Evolutionary conservation across 345 rosid genomes (phyloP), one percentile per base, ranked within the genome.

Genomic region (Camelina laxa): DNA sequence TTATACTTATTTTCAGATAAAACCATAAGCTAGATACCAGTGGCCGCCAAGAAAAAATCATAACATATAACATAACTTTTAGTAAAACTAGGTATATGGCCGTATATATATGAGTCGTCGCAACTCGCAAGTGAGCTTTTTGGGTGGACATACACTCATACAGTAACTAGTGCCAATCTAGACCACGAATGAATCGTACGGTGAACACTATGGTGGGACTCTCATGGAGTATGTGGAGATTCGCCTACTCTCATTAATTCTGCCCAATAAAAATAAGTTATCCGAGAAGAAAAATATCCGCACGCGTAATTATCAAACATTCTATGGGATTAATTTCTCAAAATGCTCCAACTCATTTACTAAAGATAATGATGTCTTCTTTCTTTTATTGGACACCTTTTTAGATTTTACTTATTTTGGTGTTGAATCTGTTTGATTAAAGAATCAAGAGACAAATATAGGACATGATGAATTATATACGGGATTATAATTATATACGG

Each of bases 291-390:
- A 68, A 19, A 19, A 60, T 60, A 54, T 68, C 68, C 13, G 57
- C 79, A 75, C 69, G 79, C 79, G 74, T 68, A 51, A 68, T 42
- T 60, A 68, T 60, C 68, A 60, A 39, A 39, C 68, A 49, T 57
- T 36, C 2, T 1, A 9, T 9, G 9, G 36, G 36, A 33, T 27
- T 11, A 20, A 20, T 45, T 16, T 16, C 17, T 35, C 16, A 30
- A 48, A 55, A 54, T 64, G 67, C 53, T 61, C 31, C 53, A 61
- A 61, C 17, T 38, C 44, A 48, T 44, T 41, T 4, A 4, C 15
- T 17, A 55, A 55, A 16, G 6, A 14, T 17, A 55, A 55, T 24
- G 6, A 14, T 20, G 73, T 27, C 14, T 53, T 54, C 11, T 9
- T 44, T 2, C 13, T 7, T 45, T 9, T 2, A 4, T 6, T 53